Base-by-base conservation (phyloP, 768 basidiomycete genomes). In the Lentinula boryana region DNA sequence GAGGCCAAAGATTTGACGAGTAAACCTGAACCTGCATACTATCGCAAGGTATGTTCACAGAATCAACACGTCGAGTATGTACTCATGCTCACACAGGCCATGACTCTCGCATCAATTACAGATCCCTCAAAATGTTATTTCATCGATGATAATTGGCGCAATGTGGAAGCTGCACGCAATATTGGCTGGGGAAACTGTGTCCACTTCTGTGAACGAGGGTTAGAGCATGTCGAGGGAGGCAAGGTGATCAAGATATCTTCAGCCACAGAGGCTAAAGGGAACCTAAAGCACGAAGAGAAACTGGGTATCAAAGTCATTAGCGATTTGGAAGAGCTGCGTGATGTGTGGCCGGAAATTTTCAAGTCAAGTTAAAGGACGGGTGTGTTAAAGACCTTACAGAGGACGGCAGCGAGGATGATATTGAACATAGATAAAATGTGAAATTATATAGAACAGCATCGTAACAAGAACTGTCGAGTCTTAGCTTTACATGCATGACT, bases 11-110 rank as follows among this genome's bases (percentile, higher is more conserved):
- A 87, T 63, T 91, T 95, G 69, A 76, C 78, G 4, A 93, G 91
- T 76, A 95, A 95, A 67, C 93, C 93, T 4, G 90, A 94, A 64
- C 72, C 83, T 1, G 80, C 83, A 57, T 95, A 77, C 69, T 95
- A 89, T 67, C 69, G 75, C 46, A 74, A 84, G 71, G 91, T 89
- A 48, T 66, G 51, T 43, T 13, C 7, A 23, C 23, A 4, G 33
- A 9, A 27, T 38, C 27, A 38, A 8, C 35, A 36, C 7, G 51
- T 62, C 48, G 54, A 16, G 21, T 40, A 15, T 32, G 27, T 38
- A 6, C 35, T 32, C 27, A 43, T 57, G 35, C 18, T 10, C 23
- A 52, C 35, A 9, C 62, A 92, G 88, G 91, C 92, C 4, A 78
- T 93, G 78, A 71, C 71, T 58, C 74, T 78, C 62, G 90, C 89